Base-by-base conservation (phyloP, 2,329 filamentous ascomycete species). In the Aspergillus hiratsukae region DNA sequence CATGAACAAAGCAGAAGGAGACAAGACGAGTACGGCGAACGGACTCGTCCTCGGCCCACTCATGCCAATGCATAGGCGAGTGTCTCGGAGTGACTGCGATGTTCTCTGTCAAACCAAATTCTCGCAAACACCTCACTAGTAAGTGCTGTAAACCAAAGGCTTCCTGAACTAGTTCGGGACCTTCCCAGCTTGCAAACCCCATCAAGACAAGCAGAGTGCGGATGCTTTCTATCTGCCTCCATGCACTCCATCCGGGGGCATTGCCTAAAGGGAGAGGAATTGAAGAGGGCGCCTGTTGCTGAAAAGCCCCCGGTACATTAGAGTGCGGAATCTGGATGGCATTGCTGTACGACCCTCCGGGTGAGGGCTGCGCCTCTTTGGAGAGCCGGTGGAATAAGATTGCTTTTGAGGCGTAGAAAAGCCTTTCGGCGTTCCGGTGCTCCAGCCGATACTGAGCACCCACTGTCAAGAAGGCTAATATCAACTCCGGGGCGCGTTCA, bases 401-500 rank as follows among this genome's bases (percentile, higher is more conserved):
- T 83, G 75, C 53, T 82, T 81, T 64, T 82, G 78, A 51, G 85
- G 75, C 9, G 83, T 85, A 14, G 80, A 87, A 49, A 6, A 73
- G 61, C 29, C 62, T 60, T 52, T 68, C 65, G 6, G 70, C 67
- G 51, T 69, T 69, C 21, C 60, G 64, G 37, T 69, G 66, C 53
- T 83, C 80, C 61, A 82, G 83, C 28, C 79, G 72, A 61, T 79
- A 79, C 35, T 77, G 70, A 1, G 78, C 73, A 1, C 78, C 78
- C 1, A 89, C 82, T 0, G 87, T 85, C 23, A 87, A 76, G 17
- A 90, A 81, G 0, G 87, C 87, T 28, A 91, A 73, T 4, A 89
- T 75, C 3, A 90, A 75, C 68, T 90, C 88, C 0, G 87, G 82
- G 0, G 86, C 83, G n/a, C 84, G 80, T n/a, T 85, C 82, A 7